Percentiles rank a stretch among this genome's conserved stretches.
These are phyloP conservation scores for Singerocomus inundabilis DNA, from an alignment of 1,284 basidiomycete genomes.

Conservation along the genomic window DNA sequence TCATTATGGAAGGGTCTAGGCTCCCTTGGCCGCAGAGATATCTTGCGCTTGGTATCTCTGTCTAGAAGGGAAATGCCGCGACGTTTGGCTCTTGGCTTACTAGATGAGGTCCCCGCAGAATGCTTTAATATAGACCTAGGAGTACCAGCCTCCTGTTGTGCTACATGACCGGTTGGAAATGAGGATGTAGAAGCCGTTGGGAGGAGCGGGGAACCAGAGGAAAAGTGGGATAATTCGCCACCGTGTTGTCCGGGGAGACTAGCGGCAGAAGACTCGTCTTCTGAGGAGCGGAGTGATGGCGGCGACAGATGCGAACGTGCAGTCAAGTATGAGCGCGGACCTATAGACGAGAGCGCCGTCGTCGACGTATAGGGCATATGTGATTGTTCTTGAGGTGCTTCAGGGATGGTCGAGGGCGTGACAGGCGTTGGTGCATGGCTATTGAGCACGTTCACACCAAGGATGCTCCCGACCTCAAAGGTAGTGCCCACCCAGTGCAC, in stretches of 20 bases:
- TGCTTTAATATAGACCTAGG: constrained; percentile 30
- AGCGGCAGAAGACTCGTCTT: constrained; percentile 13
- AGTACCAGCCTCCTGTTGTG: constrained; percentile 5
- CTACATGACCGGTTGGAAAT: constrained; percentile 7
- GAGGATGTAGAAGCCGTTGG: constrained; percentile 10
- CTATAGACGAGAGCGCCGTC: constrained; percentile 21
- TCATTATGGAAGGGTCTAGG: neutral
- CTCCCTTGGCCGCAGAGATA: constrained; percentile 2
- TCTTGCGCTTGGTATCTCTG: constrained; percentile 10
- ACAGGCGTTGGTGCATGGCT: constrained; percentile 8
- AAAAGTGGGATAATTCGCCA: constrained; percentile 15
- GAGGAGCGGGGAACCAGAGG: constrained; percentile 28
- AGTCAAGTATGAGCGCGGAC: constrained; percentile 23
- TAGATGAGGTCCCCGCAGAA: constrained; percentile 4
- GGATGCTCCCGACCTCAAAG: constrained; percentile 65
- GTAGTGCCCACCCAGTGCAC: constrained; percentile 67
- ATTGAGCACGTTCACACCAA: constrained; percentile 33
- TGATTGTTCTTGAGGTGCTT: constrained; percentile 4
- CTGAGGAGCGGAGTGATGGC: constrained; percentile 15
- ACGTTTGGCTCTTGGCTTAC: constrained; percentile 9
- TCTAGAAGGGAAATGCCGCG: constrained; percentile 20
- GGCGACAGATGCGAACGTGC: constrained; percentile 18
- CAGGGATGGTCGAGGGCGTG: neutral
- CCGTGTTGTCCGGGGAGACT: constrained; percentile 19
- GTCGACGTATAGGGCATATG: constrained; percentile 19